These are phyloP conservation scores for Candida tropicalis DNA, from an alignment of 1,139 yeast species.

Conservation along the genomic window DNA sequence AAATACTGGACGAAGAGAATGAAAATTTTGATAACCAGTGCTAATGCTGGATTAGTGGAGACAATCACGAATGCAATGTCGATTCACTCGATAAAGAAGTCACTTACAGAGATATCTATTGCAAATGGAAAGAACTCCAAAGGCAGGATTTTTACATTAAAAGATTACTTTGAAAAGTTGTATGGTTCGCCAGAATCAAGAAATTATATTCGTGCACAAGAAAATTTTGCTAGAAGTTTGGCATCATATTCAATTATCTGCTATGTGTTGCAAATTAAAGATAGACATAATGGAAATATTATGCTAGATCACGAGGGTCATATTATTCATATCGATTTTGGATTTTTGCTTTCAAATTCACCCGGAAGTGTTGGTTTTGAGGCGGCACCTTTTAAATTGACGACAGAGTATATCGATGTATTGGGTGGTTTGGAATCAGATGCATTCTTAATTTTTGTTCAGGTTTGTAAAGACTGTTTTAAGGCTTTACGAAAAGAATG, in stretches of 20 bases:
- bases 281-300: slow-evolving; percentile 95
- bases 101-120: slow-evolving; percentile 75
- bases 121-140: slow-evolving; percentile 65
- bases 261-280: slow-evolving; percentile 87
- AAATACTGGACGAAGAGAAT: slow-evolving; percentile 90
- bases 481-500: slow-evolving; percentile 68
- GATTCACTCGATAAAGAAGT: slow-evolving; percentile 90
- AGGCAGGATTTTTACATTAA: slow-evolving; percentile 69
- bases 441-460: slow-evolving; percentile 58
- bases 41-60: slow-evolving; percentile 89
- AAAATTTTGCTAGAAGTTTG: slow-evolving; percentile 77
- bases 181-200: slow-evolving; percentile 63
- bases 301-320: slow-evolving; percentile 95
- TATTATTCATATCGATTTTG: slow-evolving; percentile 93
- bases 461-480: slow-evolving; percentile 71
- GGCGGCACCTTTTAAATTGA: slow-evolving; percentile 93
- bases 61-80: slow-evolving; percentile 94
- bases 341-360: slow-evolving; percentile 86
- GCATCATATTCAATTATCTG: slow-evolving; percentile 91
- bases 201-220: slow-evolving; percentile 71
- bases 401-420: slow-evolving; percentile 83
- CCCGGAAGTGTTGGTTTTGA: slow-evolving; percentile 98
- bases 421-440: slow-evolving; percentile 76
- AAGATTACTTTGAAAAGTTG: slow-evolving; percentile 73
- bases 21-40: slow-evolving; percentile 90